Conservation (phyloP, 805 yeast genomes). For the Cyberlindnera saturnus region DNA sequence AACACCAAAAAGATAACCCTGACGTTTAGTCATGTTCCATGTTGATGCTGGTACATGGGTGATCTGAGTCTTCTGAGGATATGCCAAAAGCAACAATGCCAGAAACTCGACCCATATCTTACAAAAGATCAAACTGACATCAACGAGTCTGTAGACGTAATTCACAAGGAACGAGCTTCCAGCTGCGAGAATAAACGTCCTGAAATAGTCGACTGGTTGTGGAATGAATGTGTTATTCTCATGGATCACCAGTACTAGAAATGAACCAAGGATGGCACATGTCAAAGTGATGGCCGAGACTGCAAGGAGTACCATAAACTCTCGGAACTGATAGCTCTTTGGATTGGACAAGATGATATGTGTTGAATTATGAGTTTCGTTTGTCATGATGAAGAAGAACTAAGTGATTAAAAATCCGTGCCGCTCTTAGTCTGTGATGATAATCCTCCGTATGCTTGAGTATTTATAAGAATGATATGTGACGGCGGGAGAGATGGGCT, state of each 20-base stretch:
- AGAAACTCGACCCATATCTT: conserved; percentile 32
- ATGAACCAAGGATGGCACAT: not conserved
- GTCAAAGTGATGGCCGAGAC: not conserved
- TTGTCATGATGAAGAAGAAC: too few species aligned
- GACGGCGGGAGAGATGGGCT: too few species aligned
- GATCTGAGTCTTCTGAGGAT: conserved; percentile 31
- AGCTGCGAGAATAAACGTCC: conserved; percentile 31
- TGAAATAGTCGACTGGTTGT: conserved; percentile 31
- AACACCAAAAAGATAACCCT: conserved; percentile 32
- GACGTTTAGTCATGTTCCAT: conserved; percentile 37
- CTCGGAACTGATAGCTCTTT: not conserved
- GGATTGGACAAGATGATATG: not conserved
- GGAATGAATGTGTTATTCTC: conserved; percentile 26
- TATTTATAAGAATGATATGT: too few species aligned
- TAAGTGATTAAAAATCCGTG: too few species aligned
- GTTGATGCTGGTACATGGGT: conserved; percentile 15
- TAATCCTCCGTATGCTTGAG: too few species aligned
- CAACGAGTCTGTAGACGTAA: conserved; percentile 22
- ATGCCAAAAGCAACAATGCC: conserved; percentile 31
- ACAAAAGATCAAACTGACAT: conserved; percentile 24
- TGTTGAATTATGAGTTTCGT: too few species aligned
- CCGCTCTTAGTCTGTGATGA: too few species aligned
- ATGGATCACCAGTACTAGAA: conserved; percentile 9
- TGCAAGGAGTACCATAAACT: not conserved
- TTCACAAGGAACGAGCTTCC: conserved; percentile 29